Evolutionary conservation across 495 filamentous ascomycete genomes (phyloP).

Genomic region (Daldinia loculata): DNA sequence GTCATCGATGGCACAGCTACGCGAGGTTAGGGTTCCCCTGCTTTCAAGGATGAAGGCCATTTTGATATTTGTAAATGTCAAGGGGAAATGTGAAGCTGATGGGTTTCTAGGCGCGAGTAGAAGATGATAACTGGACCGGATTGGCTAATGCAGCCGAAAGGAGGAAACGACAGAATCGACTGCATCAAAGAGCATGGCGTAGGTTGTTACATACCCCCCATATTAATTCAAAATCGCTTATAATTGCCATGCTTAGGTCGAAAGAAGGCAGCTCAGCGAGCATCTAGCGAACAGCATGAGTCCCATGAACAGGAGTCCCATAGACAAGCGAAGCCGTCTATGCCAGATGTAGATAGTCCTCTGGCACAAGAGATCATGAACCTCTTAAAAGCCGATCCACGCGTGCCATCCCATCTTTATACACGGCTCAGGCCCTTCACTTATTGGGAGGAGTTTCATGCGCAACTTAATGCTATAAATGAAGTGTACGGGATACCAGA

Average conservation of each 20-base stretch:
- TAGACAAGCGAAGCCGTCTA: not conserved
- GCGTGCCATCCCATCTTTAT: not conserved
- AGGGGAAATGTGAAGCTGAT: conserved; percentile 1
- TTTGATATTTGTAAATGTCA: not conserved
- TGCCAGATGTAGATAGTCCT: not conserved
- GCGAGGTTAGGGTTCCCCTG: conserved; percentile 28
- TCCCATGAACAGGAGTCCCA: not conserved
- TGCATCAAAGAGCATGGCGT: conserved; percentile 47
- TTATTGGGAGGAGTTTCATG: conserved; percentile 20
- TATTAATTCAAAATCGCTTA: not conserved
- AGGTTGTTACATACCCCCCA: conserved; percentile 16
- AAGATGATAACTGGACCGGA: conserved; percentile 47
- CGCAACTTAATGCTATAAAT: conserved; percentile 4
- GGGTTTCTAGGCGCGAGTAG: conserved; percentile 29
- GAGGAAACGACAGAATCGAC: conserved; percentile 43
- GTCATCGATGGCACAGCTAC: conserved; percentile 28
- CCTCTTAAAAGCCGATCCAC: conserved; percentile 5
- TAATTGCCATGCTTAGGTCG: conserved; percentile 22
- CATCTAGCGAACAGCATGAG: not conserved
- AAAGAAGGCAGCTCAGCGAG: conserved; percentile 25
- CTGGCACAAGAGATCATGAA: conserved; percentile 5
- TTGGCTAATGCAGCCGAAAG: conserved; percentile 32
- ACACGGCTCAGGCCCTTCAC: conserved; percentile 16
- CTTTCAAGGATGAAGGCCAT: not conserved
- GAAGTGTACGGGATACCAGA: not conserved